Evolutionary conservation across 2,329 filamentous ascomycete genomes (phyloP).

Genomic region (Phyllosticta citribraziliensis): DNA sequence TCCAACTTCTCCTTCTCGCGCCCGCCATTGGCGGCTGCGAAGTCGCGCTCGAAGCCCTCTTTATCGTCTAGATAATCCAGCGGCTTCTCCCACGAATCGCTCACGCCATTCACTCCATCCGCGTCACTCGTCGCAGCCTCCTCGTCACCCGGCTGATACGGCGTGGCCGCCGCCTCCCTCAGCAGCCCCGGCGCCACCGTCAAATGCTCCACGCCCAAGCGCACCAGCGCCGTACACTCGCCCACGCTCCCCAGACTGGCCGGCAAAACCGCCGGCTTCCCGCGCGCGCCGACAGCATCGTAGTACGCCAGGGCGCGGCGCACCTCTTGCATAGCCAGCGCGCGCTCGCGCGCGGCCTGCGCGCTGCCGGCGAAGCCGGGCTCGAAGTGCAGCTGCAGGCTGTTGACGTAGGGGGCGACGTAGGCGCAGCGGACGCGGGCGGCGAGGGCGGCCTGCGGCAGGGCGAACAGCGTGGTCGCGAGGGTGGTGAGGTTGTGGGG

Average conservation of each 20-base stretch:
- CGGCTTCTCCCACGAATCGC: not conserved
- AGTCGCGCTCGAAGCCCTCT: not conserved
- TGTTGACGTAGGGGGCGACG: conserved; percentile 56
- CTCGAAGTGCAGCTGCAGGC: conserved; percentile 48
- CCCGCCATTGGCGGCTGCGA: not conserved
- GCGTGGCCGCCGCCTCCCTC: conserved; percentile 17
- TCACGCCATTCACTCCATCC: not conserved
- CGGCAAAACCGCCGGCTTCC: conserved; percentile 37
- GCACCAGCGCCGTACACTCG: conserved; percentile 50
- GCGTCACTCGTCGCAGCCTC: not conserved
- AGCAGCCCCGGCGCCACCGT: conserved; percentile 49
- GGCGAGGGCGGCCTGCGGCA: conserved; percentile 51
- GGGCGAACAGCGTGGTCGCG: conserved; percentile 53
- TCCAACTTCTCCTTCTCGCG: conserved; percentile 5
- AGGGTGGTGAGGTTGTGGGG: conserved; percentile 46
- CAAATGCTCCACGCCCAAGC: conserved; percentile 49
- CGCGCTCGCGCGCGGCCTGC: conserved; percentile 1
- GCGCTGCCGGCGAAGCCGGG: conserved; percentile 8
- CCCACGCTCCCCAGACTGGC: conserved; percentile 48
- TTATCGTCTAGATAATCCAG: not conserved
- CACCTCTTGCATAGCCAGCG: conserved; percentile 15
- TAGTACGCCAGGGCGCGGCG: conserved; percentile 12
- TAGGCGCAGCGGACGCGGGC: conserved; percentile 50
- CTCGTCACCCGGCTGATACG: not conserved
- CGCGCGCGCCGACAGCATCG: conserved; percentile 31